phyloP scores from a whole-genome alignment of 2,329 filamentous ascomycete species.

The Fusarium haematococcum region DNA sequence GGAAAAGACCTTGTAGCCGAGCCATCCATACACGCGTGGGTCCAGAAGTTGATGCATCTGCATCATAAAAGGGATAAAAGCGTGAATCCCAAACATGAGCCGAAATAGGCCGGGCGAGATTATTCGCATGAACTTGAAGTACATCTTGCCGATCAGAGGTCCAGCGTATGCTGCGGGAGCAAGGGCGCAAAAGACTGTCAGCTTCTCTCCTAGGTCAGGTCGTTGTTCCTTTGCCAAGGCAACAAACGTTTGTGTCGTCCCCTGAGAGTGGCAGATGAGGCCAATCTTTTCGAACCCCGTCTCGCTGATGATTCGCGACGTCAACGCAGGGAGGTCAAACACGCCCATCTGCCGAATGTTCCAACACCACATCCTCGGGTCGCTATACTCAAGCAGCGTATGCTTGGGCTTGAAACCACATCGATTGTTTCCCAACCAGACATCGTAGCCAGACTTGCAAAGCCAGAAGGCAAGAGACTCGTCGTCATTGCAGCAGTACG shows the following conservation, averaged over 20 bases:
- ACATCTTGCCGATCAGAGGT: constrained; percentile 84
- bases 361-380: constrained; percentile 97
- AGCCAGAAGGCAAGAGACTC: constrained; percentile 91
- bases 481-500: constrained; percentile 92
- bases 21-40: constrained; percentile 76
- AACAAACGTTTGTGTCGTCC: constrained; percentile 88
- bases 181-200: constrained; percentile 91
- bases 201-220: constrained; percentile 82
- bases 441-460: constrained; percentile 91
- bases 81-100: constrained; percentile 88
- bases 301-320: constrained; percentile 82
- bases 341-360: constrained; percentile 95
- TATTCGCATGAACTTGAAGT: constrained; percentile 90
- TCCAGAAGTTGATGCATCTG: constrained; percentile 77
- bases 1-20: constrained; percentile 90
- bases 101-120: constrained; percentile 83
- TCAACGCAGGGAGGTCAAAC: constrained; percentile 85
- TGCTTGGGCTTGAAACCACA: constrained; percentile 88
- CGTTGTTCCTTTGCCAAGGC: constrained; percentile 91
- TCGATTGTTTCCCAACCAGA: constrained; percentile 95
- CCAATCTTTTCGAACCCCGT: constrained; percentile 87
- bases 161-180: constrained; percentile 93
- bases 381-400: constrained; percentile 73
- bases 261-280: constrained; percentile 89
- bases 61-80: constrained; percentile 96